A percentile compares a stretch with the other conserved stretches of the same genome.
These are phyloP conservation scores for Diaporthe ampelina DNA, from an alignment of 2,329 filamentous ascomycete species.

Conservation along the genomic window DNA sequence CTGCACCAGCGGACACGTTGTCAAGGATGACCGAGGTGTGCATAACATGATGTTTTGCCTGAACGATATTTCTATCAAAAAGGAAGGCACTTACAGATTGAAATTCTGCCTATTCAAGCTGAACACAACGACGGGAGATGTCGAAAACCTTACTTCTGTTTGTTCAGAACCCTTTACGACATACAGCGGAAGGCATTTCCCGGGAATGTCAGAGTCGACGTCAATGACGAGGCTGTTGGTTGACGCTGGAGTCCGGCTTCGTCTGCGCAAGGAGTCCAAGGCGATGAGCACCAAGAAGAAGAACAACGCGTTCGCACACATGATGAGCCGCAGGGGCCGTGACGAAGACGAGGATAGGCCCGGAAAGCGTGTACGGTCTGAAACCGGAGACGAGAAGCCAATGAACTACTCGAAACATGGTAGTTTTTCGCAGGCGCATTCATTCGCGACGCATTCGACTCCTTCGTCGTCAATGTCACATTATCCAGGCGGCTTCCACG, in stretches of 20 bases:
- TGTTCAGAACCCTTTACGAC: constrained; percentile 79
- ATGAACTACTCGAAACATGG: constrained; percentile 39
- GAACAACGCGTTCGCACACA: constrained; percentile 50
- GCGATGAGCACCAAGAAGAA: constrained; percentile 65
- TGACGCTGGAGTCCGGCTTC: constrained; percentile 87
- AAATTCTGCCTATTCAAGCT: constrained; percentile 85
- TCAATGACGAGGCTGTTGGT: constrained; percentile 85
- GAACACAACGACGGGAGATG: constrained; percentile 44
- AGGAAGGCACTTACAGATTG: constrained; percentile 79
- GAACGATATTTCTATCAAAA: constrained; percentile 83
- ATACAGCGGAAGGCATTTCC: constrained; percentile 77
- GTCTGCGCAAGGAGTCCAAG: constrained; percentile 86
- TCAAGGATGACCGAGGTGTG: constrained; percentile 53
- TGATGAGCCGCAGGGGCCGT: constrained; percentile 35
- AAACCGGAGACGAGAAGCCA: constrained; percentile 33
- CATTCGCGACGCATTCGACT: constrained; percentile 38
- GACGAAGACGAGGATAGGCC: constrained; percentile 38
- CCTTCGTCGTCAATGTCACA: constrained; percentile 37
- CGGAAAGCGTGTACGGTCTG: constrained; percentile 40
- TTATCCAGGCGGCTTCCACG: constrained; percentile 35
- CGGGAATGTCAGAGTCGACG: constrained; percentile 85
- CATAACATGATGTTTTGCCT: constrained; percentile 43
- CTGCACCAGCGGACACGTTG: constrained; percentile 61
- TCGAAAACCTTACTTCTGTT: constrained; percentile 51
- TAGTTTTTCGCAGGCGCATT: constrained; percentile 38